These are phyloP conservation scores for Stephania japonica DNA, from an alignment of 164 flowering plant genomes.

Conservation along the genomic window DNA sequence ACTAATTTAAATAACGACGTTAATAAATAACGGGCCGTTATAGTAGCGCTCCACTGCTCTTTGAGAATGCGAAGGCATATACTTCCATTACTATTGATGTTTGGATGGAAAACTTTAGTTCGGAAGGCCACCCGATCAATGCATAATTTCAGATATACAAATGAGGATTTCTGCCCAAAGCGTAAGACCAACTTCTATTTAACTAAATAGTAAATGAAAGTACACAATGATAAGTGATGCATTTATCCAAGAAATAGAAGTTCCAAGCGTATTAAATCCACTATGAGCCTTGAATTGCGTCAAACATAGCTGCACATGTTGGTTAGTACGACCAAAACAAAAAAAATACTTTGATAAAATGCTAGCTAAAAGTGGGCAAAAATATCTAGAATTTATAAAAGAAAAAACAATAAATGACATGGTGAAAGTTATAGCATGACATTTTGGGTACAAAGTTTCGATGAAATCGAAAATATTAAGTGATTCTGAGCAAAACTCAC, in stretches of 20 bases:
- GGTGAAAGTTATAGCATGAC: too few relatives aligned
- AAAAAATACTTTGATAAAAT: not conserved
- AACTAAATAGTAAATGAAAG: not conserved
- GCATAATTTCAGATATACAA: not conserved
- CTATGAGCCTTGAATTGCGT: not conserved
- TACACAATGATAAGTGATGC: not conserved
- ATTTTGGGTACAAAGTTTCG: too few relatives aligned
- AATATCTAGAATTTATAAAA: too few relatives aligned
- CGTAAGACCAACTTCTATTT: not conserved
- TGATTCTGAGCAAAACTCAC: too few relatives aligned
- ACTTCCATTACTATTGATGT: conserved; percentile 58
- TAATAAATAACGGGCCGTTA: too few relatives aligned
- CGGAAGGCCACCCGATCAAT: conserved; percentile 45
- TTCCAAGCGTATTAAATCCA: not conserved
- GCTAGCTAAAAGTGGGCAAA: not conserved
- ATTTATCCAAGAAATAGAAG: not conserved
- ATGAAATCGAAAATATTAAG: too few relatives aligned
- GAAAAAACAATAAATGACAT: too few relatives aligned
- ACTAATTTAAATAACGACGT: too few relatives aligned
- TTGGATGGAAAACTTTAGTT: conserved; percentile 57
- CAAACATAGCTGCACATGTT: not conserved
- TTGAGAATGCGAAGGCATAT: conserved; percentile 61
- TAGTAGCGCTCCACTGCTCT: too few relatives aligned
- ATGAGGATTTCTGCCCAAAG: not conserved
- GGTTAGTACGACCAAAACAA: not conserved